These are phyloP conservation scores for Cutaneotrichosporon mucoides DNA, from an alignment of 1,284 basidiomycete species.

Conservation along the genomic window DNA sequence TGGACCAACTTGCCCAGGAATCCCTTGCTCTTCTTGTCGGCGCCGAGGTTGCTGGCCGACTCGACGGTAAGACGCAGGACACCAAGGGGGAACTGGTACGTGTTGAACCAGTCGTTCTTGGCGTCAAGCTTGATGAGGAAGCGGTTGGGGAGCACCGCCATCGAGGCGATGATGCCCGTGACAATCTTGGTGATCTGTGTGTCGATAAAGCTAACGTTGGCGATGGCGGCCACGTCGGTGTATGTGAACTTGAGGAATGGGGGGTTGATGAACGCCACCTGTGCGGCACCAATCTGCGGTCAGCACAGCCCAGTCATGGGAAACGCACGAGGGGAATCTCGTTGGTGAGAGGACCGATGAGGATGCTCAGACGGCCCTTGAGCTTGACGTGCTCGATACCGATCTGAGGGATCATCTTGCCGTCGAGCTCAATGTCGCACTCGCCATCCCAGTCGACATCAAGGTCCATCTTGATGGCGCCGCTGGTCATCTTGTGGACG, in stretches of 20 bases:
- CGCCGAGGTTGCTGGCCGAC: slow-evolving; percentile 7
- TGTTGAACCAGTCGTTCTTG: slow-evolving; percentile 13
- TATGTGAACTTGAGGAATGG: slow-evolving; percentile 14
- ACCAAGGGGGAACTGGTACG: slow-evolving; percentile 16
- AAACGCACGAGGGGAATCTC: slow-evolving; percentile 11
- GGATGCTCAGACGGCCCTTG: slow-evolving; percentile 9
- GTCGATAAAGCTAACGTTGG: slow-evolving; percentile 14
- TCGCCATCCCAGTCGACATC: slow-evolving; percentile 18
- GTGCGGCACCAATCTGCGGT: slow-evolving; percentile 14
- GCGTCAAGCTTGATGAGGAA: slow-evolving; percentile 18
- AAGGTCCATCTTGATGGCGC: slow-evolving; percentile 14
- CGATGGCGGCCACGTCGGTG: slow-evolving; percentile 9
- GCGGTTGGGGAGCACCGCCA: slow-evolving; percentile 18
- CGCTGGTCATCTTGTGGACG: slow-evolving; percentile 9
- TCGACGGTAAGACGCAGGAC: slow-evolving; percentile 8
- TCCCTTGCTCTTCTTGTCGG: slow-evolving; percentile 10
- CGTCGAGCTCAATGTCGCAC: slow-evolving; percentile 18
- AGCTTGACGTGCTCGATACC: slow-evolving; percentile 16
- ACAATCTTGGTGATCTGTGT: slow-evolving; percentile 7
- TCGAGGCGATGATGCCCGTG: slow-evolving; percentile 8
- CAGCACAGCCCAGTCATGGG: too few relatives aligned
- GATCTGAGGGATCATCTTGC: slow-evolving; percentile 12
- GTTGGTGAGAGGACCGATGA: slow-evolving; percentile 12
- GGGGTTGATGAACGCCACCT: slow-evolving; percentile 18
- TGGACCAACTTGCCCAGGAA: slow-evolving; percentile 11